These are phyloP conservation scores for Alternaria gansuensis DNA, from an alignment of 2,329 filamentous ascomycete species.

Conservation along the genomic window DNA sequence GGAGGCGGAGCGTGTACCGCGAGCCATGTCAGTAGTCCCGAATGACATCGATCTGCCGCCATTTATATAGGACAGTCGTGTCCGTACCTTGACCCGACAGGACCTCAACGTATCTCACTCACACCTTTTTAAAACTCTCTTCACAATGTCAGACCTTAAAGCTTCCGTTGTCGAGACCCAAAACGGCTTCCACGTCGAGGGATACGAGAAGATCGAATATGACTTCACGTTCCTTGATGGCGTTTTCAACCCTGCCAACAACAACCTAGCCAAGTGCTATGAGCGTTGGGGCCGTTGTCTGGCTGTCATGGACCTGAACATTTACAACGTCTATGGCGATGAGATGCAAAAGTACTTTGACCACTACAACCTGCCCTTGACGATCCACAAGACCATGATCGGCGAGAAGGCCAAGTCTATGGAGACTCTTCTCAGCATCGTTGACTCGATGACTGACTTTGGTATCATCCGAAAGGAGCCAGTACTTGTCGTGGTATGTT, in stretches of 20 bases:
- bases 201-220: conserved; percentile 79
- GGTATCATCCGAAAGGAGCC: conserved; percentile 71
- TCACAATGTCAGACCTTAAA: conserved; percentile 71
- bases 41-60: conserved; percentile 21
- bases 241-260: conserved; percentile 69
- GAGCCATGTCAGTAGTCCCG: conserved; percentile 23
- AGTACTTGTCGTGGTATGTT: conserved; percentile 48
- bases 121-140: conserved; percentile 19
- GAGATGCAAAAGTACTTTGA: conserved; percentile 74
- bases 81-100: conserved; percentile 25
- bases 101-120: conserved; percentile 40
- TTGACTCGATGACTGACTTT: conserved; percentile 78
- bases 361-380: conserved; percentile 68
- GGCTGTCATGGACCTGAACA: conserved; percentile 75
- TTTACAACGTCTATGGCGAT: conserved; percentile 72
- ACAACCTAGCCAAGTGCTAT: conserved; percentile 71
- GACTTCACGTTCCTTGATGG: conserved; percentile 77
- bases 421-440: conserved; percentile 72
- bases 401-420: conserved; percentile 79
- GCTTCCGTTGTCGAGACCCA: conserved; percentile 70
- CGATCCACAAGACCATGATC: conserved; percentile 76
- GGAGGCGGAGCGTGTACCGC: conserved; percentile 30
- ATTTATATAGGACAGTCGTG: conserved; percentile 32
- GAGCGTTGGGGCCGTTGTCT: conserved; percentile 70
- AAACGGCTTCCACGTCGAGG: conserved; percentile 73